Evolutionary conservation across 176 grass and related monocot species (phyloP), one percentile per base, ranked within the genome.

Genomic region (Carex kokanica): DNA sequence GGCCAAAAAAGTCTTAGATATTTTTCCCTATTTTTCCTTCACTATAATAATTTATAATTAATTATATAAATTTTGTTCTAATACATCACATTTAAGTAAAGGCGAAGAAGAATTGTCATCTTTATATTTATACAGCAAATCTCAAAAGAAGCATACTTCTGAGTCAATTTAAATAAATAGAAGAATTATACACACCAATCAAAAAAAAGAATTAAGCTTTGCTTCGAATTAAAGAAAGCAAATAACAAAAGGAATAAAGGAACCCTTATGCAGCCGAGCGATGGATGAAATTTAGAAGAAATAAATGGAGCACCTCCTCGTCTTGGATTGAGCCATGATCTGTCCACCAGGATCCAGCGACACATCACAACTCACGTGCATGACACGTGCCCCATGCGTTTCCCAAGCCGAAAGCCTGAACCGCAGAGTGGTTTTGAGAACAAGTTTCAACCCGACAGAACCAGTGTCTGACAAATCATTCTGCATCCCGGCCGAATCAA

Each of bases 281-380:
- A 53, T 29, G 2, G 59, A 23, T 61, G 59, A 31, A 55, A 67
- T 13, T 88, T 92, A 97, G 29, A 91, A 78, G 86, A 98, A 95
- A 60, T 90, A 90, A 12, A 90, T 83, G 51, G 79, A 63, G 58
- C 95, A 98, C 43, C 95, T 81, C 84, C 63, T 88, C 56, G 85
- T 66, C 89, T 81, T 86, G 75, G 81, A 88, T 74, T 80, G 85
- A 0, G 63, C 57, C 53, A 83, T 79, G 59, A 95, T 64, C 84
- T 89, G 80, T 0, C 91, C 91, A n/a, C 93, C 86, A 18, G 84
- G 53, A 0, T 89, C 91, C 64, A 99, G 74, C 0, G 73, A 84
- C 16, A 99, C 93, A 34, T 90, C 88, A 54, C 96, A 99, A 40
- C 58, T 65, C 62, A 90, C 93, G 72, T 99, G 77, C 61, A 95